Conservation (phyloP, 2,329 filamentous ascomycete species). For the Aureobasidium subglaciale region DNA sequence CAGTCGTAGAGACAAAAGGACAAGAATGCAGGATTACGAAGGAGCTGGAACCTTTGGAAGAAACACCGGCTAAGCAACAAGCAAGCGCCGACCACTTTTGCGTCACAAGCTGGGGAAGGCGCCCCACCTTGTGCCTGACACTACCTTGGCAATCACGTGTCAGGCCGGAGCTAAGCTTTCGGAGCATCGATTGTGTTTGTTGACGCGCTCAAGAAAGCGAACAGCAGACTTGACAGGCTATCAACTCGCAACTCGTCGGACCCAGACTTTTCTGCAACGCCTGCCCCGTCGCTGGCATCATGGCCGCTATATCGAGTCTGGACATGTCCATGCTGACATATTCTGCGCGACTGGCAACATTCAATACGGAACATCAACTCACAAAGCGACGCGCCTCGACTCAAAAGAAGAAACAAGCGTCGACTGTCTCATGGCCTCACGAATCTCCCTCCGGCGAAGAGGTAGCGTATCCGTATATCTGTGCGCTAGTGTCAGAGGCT, state of each 20-base stretch:
- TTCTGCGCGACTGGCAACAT: constrained; percentile 59
- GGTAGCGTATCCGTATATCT: constrained; percentile 39
- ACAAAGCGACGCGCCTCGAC: constrained; percentile 65
- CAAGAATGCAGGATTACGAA: constrained; percentile 9
- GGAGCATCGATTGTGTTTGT: constrained; percentile 4
- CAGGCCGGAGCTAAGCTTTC: background rate
- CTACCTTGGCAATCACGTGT: constrained; percentile 8
- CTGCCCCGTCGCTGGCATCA: background rate
- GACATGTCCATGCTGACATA: constrained; percentile 11
- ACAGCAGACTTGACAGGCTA: background rate
- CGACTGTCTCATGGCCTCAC: constrained; percentile 66
- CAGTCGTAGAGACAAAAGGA: background rate
- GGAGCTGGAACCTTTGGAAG: background rate
- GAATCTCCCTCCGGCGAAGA: constrained; percentile 56
- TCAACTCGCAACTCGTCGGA: too few relatives aligned
- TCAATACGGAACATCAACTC: constrained; percentile 57
- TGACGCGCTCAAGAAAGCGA: background rate
- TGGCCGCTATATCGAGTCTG: constrained; percentile 4
- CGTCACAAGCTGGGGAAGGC: constrained; percentile 8
- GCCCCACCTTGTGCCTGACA: constrained; percentile 10
- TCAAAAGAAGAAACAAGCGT: constrained; percentile 51
- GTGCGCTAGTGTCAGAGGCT: background rate
- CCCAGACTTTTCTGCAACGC: background rate
- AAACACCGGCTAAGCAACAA: background rate
- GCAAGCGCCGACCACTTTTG: background rate